Evolutionary conservation across 2,329 filamentous ascomycete species (phyloP).

Genomic region (Epichloe gansuensis): DNA sequence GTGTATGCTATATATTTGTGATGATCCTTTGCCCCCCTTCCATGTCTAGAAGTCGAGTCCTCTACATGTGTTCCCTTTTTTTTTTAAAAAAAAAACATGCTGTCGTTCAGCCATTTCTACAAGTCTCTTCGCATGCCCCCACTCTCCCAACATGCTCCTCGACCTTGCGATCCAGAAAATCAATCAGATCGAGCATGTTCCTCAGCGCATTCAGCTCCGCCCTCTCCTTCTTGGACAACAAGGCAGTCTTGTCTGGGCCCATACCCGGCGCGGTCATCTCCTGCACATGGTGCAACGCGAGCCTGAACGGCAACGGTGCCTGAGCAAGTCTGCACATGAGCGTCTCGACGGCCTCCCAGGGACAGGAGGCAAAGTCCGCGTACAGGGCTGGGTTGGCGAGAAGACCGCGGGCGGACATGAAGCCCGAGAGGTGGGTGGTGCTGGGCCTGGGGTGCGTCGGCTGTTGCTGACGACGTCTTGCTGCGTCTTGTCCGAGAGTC

Average conservation of each 20-base stretch:
- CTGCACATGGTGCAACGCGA: constrained; percentile 52
- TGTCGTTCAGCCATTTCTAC: constrained; percentile 9
- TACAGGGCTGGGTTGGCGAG: constrained; percentile 58
- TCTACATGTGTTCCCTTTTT: too few relatives aligned
- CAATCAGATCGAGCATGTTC: constrained; percentile 46
- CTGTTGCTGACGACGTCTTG: not conserved
- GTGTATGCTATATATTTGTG: too few relatives aligned
- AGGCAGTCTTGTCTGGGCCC: constrained; percentile 35
- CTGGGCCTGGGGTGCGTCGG: constrained; percentile 15
- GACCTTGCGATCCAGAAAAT: constrained; percentile 44
- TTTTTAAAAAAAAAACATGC: not conserved
- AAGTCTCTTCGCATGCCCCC: constrained; percentile 21
- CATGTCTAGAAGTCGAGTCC: too few relatives aligned
- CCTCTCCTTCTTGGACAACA: constrained; percentile 47
- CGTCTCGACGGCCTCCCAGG: constrained; percentile 49
- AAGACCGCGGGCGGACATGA: constrained; percentile 60
- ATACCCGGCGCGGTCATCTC: constrained; percentile 54
- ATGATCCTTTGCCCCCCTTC: too few relatives aligned
- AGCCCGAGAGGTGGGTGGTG: constrained; percentile 42
- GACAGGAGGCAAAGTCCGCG: constrained; percentile 41
- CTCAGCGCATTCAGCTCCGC: constrained; percentile 33
- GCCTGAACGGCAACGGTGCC: constrained; percentile 48
- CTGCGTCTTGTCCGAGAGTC: constrained; percentile 12
- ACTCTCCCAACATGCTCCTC: constrained; percentile 21
- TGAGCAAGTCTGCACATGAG: constrained; percentile 48